Percentiles rank a stretch among this genome's conserved stretches.
Conservation (phyloP, 192 early-diverging fungal species). For the Linnemannia elongata region DNA sequence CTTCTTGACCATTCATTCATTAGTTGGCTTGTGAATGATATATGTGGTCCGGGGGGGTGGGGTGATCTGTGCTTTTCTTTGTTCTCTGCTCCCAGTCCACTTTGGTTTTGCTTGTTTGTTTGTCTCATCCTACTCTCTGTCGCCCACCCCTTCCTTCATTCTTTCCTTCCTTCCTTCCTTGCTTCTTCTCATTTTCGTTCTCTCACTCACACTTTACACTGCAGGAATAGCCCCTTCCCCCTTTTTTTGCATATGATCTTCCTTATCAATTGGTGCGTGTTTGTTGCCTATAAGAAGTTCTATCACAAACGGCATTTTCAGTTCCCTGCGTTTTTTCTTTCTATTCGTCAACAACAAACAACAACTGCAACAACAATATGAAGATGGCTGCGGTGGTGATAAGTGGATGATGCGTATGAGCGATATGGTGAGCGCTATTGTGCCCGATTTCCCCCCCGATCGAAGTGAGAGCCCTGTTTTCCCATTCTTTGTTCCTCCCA, state of each 20-base stretch:
- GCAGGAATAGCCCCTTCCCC: background rate
- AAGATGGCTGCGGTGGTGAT: background rate
- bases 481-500: background rate
- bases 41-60: background rate
- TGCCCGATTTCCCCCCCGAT: background rate
- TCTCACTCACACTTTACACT: background rate
- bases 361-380: too few relatives aligned
- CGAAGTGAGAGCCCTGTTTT: background rate
- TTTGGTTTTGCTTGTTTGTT: background rate
- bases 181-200: background rate
- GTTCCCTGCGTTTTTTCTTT: too few relatives aligned
- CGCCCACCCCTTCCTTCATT: background rate
- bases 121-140: background rate
- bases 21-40: background rate
- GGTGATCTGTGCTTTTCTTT: background rate
- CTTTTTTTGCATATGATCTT: conserved; percentile 6
- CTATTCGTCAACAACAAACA: too few relatives aligned
- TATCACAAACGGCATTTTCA: too few relatives aligned
- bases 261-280: background rate
- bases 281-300: too few relatives aligned
- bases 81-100: background rate
- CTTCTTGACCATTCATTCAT: background rate
- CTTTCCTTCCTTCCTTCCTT: background rate
- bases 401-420: background rate
- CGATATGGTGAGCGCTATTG: background rate